phyloP scores from a whole-genome alignment of 2,329 filamentous ascomycete genomes.

The Hymenotorrendiella dingleyae region DNA sequence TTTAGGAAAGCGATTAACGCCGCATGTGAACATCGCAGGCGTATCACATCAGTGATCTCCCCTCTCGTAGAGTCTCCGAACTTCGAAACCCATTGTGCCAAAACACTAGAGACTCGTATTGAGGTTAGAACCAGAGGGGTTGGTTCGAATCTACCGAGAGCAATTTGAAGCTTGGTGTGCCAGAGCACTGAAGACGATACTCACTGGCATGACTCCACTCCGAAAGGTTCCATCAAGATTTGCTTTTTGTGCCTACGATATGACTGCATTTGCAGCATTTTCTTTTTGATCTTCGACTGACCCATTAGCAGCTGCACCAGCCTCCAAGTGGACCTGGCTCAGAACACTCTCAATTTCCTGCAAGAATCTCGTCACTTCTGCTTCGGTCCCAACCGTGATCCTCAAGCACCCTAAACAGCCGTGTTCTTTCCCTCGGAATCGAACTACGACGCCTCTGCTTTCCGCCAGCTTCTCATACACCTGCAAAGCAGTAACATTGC shows the following conservation, averaged over 20 bases:
- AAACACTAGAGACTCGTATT: no score
- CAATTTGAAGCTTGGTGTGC: no score
- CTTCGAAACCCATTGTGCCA: no score
- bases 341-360: conserved; percentile 48
- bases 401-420: conserved; percentile 85
- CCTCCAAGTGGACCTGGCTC: conserved; percentile 17
- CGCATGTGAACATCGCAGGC: no score
- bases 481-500: conserved; percentile 70
- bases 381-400: conserved; percentile 86
- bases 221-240: no score
- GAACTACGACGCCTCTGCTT: conserved; percentile 80
- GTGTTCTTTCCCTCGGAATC: conserved; percentile 88
- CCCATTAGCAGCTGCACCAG: neutral
- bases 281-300: conserved; percentile 20
- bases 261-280: conserved; percentile 19
- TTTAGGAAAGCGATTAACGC: no score
- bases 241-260: conserved; percentile 16
- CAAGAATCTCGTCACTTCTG: conserved; percentile 76
- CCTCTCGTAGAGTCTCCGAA: no score
- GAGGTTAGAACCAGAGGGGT: no score
- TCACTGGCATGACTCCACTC: no score
- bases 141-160: no score
- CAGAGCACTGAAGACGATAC: no score
- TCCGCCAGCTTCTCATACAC: conserved; percentile 85
- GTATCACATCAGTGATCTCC: no score